phyloP scores from a whole-genome alignment of 257 asterid genomes.

The Gentiana dahurica region DNA sequence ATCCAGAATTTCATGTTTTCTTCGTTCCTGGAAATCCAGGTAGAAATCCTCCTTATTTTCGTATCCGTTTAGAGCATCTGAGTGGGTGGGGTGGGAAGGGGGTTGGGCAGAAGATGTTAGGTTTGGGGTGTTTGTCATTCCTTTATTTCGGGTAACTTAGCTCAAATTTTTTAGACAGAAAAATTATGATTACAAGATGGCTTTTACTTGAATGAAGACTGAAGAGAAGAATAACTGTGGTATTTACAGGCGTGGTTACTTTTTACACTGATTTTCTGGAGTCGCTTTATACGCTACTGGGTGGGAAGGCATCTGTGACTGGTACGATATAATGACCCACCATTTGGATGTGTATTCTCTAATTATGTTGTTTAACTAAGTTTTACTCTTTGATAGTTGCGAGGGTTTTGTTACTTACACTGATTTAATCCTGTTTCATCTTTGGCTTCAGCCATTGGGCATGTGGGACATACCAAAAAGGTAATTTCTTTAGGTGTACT shows the following conservation, averaged over 20 bases:
- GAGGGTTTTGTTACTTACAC: neutral
- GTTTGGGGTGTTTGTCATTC: too few species aligned
- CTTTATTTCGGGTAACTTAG: too few species aligned
- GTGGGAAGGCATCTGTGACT: constrained; percentile 67
- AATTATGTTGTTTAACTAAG: constrained; percentile 1
- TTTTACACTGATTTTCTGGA: constrained; percentile 74
- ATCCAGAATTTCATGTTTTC: constrained; percentile 54
- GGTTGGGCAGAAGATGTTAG: too few species aligned
- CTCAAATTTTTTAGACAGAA: too few species aligned
- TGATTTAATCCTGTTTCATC: constrained; percentile 10
- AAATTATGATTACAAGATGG: too few species aligned
- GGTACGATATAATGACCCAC: constrained; percentile 34
- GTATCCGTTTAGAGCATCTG: neutral
- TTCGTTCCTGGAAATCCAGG: constrained; percentile 98
- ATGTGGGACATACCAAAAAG: constrained; percentile 63
- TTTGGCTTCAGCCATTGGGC: constrained; percentile 54
- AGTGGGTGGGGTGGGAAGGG: too few species aligned
- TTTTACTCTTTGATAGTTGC: neutral
- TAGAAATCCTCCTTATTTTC: constrained; percentile 8
- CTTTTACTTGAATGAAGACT: neutral
- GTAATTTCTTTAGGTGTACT: constrained; percentile 18
- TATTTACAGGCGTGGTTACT: constrained; percentile 53
- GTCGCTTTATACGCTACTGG: constrained; percentile 52
- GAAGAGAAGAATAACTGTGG: constrained; percentile 12
- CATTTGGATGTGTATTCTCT: neutral